These are phyloP conservation scores for Glaciozyma antarctica DNA, from an alignment of 768 basidiomycete genomes.

Conservation along the genomic window DNA sequence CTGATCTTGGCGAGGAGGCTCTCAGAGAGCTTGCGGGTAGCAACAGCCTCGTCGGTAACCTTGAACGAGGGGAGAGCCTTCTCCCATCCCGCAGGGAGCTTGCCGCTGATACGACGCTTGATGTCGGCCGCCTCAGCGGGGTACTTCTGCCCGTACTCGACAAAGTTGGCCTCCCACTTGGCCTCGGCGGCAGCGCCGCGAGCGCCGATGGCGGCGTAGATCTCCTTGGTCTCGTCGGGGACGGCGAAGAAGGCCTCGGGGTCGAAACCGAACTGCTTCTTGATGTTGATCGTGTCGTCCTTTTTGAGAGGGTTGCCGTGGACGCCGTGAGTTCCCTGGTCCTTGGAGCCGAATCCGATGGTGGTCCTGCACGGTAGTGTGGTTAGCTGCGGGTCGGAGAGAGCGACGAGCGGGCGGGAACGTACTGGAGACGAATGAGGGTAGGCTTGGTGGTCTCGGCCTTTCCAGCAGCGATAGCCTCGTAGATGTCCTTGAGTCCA, in stretches of 20 bases:
- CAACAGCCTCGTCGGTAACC: slow-evolving; percentile 69
- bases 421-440: slow-evolving; percentile 40
- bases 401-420: neutral
- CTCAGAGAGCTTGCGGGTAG: slow-evolving; percentile 86
- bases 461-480: slow-evolving; percentile 68
- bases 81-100: slow-evolving; percentile 81
- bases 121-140: slow-evolving; percentile 79
- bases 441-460: slow-evolving; percentile 73
- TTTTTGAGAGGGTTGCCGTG: slow-evolving; percentile 89
- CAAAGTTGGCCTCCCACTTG: slow-evolving; percentile 62
- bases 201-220: slow-evolving; percentile 58
- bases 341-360: slow-evolving; percentile 87
- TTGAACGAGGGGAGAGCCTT: slow-evolving; percentile 74
- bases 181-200: slow-evolving; percentile 65
- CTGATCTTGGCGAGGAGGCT: slow-evolving; percentile 69
- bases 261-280: slow-evolving; percentile 74
- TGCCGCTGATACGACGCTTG: slow-evolving; percentile 68
- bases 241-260: slow-evolving; percentile 68
- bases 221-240: slow-evolving; percentile 59
- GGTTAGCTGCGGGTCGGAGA: neutral
- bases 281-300: slow-evolving; percentile 74
- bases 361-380: slow-evolving; percentile 52
- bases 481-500: slow-evolving; percentile 65
- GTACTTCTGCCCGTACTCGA: slow-evolving; percentile 63
- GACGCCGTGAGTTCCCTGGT: slow-evolving; percentile 86